These are phyloP conservation scores for Claviceps lovelessii DNA, from an alignment of 2,329 filamentous ascomycete species.

Conservation along the genomic window DNA sequence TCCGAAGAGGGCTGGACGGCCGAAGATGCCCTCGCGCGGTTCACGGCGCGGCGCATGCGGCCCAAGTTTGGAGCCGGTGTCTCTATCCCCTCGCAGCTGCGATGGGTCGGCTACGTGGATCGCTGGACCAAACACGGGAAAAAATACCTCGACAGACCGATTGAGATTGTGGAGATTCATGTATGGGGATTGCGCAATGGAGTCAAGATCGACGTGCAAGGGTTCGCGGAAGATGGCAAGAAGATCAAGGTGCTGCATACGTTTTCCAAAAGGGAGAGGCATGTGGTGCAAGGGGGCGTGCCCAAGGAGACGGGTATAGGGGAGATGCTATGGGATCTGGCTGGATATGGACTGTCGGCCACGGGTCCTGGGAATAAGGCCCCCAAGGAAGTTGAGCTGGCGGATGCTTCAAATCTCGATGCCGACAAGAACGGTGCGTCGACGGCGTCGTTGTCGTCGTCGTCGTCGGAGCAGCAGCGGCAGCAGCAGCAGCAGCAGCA, in stretches of 20 bases:
- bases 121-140: conserved; percentile 65
- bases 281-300: conserved; percentile 46
- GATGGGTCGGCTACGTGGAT: conserved; percentile 81
- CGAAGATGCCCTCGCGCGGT: conserved; percentile 38
- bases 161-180: conserved; percentile 81
- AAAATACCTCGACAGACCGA: conserved; percentile 63
- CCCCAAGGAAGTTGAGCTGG: conserved; percentile 20
- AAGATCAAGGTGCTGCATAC: conserved; percentile 72
- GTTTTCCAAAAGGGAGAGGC: conserved; percentile 59
- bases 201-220: conserved; percentile 75
- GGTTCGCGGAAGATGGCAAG: conserved; percentile 78
- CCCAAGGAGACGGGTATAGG: conserved; percentile 34
- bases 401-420: conserved; percentile 8
- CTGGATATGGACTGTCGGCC: conserved; percentile 18
- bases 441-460: too few relatives aligned
- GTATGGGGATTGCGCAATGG: conserved; percentile 79
- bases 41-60: conserved; percentile 76
- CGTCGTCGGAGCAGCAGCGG: too few relatives aligned
- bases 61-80: conserved; percentile 79
- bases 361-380: conserved; percentile 17
- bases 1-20: conserved; percentile 57
- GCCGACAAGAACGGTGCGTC: conserved; percentile 2
- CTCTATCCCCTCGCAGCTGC: conserved; percentile 80
- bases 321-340: conserved; percentile 41
- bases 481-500: too few relatives aligned